A percentile compares a stretch with the other conserved stretches of the same genome.
Conservation (phyloP, 768 basidiomycete genomes). For the Leccinum longicurvipes region DNA sequence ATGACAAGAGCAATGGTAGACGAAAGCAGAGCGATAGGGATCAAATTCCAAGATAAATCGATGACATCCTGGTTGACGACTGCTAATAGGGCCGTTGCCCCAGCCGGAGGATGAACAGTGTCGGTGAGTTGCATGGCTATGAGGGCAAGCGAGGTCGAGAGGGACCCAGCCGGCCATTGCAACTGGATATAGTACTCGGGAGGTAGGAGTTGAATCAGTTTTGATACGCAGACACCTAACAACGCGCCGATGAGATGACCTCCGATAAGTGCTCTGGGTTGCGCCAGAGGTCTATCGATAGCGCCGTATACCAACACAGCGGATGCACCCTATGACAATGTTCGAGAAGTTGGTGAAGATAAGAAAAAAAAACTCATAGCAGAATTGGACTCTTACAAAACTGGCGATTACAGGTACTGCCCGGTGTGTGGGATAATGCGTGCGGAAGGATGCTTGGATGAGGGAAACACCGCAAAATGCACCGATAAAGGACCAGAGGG, state of each 20-base stretch:
- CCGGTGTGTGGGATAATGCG: constrained; percentile 44
- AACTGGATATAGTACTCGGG: constrained; percentile 43
- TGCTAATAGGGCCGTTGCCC: constrained; percentile 53
- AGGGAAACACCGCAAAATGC: constrained; percentile 49
- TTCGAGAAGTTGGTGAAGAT: neutral
- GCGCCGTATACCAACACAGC: constrained; percentile 54
- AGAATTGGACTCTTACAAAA: constrained; percentile 13
- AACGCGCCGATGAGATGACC: constrained; percentile 42
- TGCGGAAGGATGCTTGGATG: constrained; percentile 49
- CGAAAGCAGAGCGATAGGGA: constrained; percentile 50
- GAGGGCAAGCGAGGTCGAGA: constrained; percentile 41
- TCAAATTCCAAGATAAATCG: constrained; percentile 49
- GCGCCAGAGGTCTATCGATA: constrained; percentile 50
- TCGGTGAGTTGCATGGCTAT: constrained; percentile 51
- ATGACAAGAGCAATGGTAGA: constrained; percentile 42
- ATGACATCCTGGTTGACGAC: constrained; percentile 42
- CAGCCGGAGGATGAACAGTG: constrained; percentile 55
- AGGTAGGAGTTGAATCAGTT: constrained; percentile 46
- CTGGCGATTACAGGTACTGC: constrained; percentile 32
- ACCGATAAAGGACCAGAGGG: constrained; percentile 48
- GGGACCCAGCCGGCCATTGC: constrained; percentile 36
- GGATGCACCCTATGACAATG: constrained; percentile 43
- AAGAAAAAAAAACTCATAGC: neutral
- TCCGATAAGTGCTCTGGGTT: constrained; percentile 48
- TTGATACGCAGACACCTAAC: constrained; percentile 47